Base-by-base conservation (phyloP, 2,329 filamentous ascomycete genomes). In the Trichoderma harzianum region DNA sequence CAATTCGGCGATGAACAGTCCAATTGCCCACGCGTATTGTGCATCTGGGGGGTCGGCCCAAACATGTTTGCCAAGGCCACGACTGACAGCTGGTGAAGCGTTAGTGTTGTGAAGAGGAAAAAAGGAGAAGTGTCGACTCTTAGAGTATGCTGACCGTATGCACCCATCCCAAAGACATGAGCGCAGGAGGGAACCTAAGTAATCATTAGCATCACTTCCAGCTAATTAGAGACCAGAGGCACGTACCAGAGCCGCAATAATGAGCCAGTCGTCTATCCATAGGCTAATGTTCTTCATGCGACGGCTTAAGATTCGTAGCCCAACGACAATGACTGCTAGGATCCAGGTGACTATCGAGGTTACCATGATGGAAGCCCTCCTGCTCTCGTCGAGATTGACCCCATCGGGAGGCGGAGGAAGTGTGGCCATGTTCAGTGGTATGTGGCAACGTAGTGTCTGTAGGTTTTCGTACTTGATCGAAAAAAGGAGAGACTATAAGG, bases 211-310 rank as follows among this genome's bases (percentile, higher is more conserved):
- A n/a, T 47, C 14, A 10, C 34, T 5, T 51, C n/a, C 43, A 12
- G 11, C 10, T 12, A 1, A 7, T 24, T 12, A 21, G 30, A 28
- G 32, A n/a, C 36, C 10, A 34, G 11, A 26, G 24, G 8, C 6
- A 47, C 71, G 10, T 72, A 78, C 77, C 72, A 78, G n/a, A 7
- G 76, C 63, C 6, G 71, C 62, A 16, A 76, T 57, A 18, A 78
- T 76, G 53, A 78, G 66, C 72, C 74, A 78, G 51, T 78, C 77
- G 21, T 78, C 77, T 60, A 72, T 47, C 77, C 77, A 78, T 0
- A 78, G 68, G 4, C 30, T 14, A 14, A 74, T 64, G 1, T 69
- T 47, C 26, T 74, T 76, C 12, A 78, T 72, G 7, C 55, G 72
- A 18, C 76, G 76, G 8, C 74, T 70, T 0, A 73, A 7, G 10